Evolutionary conservation across 768 basidiomycete genomes (phyloP), one percentile per base, ranked within the genome.

Genomic region (Lentinula guzmanii): DNA sequence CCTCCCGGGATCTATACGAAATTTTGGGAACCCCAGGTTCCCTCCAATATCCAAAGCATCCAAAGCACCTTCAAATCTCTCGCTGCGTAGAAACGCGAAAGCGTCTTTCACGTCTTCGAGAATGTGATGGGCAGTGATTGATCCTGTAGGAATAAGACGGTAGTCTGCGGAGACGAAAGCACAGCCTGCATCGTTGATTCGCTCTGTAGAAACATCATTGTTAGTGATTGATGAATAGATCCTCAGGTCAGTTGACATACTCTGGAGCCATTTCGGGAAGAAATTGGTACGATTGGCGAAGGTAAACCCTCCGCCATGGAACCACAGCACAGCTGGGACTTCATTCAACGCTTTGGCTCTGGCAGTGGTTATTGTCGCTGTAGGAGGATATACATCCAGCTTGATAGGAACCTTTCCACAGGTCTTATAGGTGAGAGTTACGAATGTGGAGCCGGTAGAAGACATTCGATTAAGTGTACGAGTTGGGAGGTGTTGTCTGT

Each of bases 161-260:
- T 89, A 87, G 64, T 90, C 86, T 1, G 82, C 81, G 39, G 84
- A 83, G 46, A 89, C 74, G 67, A 89, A 85, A 5, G 76, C 79
- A 62, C 77, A 77, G 34, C 84, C 86, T 28, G 73, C 69, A 1
- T 67, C 70, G 24, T 73, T 71, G 8, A 80, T 70, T 11, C 85
- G 80, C 59, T 72, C 85, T 88, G 58, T 56, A 9, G 2, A 3
- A 35, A 35, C 24, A 56, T 13, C 34, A 41, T 1, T 5, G 35
- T 15, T 56, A 24, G 10, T 21, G 8, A 18, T 31, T 16, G 31
- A 18, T 24, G n/a, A 43, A 28, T 6, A 13, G 21, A 35, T 13
- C 33, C n/a, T 58, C 16, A 46, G 33, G 13, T 46, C 0, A 50
- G 21, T 13, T 13, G 16, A 42, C 76, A 50, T 31, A 87, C 87